A percentile compares a stretch with the other conserved stretches of the same genome.
Conservation (phyloP, 164 flowering plant genomes). For the Echeveria elegans region DNA sequence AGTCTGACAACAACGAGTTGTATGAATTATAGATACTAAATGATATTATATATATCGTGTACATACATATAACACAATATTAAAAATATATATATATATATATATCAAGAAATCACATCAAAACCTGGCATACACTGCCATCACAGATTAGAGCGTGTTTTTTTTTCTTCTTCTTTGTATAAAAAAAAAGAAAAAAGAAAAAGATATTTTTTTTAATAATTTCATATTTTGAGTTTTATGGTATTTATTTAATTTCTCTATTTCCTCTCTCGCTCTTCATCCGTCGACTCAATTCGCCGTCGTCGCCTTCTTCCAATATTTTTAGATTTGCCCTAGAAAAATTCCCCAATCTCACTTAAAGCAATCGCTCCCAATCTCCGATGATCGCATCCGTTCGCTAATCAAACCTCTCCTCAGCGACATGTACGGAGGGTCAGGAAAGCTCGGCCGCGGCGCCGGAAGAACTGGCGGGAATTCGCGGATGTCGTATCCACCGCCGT, state of each 20-base stretch:
- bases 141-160: no score
- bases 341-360: background rate
- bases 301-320: background rate
- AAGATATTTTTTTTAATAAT: no score
- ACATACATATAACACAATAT: no score
- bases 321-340: background rate
- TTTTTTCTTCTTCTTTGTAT: no score
- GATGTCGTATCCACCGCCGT: conserved; percentile 5
- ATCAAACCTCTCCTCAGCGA: background rate
- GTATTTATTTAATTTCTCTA: background rate
- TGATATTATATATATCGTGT: no score
- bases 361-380: background rate
- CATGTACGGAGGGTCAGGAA: conserved; percentile 71
- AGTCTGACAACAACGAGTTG: no score
- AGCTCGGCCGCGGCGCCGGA: conserved; percentile 33
- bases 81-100: no score
- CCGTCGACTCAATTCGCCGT: background rate
- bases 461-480: conserved; percentile 5
- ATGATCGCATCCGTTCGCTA: background rate
- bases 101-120: no score
- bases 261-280: background rate
- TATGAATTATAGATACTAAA: no score
- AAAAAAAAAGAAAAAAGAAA: no score
- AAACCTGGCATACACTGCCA: no score
- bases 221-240: no score